Conservation (phyloP, 164 flowering plant species). For the Cinnamomum chago region DNA sequence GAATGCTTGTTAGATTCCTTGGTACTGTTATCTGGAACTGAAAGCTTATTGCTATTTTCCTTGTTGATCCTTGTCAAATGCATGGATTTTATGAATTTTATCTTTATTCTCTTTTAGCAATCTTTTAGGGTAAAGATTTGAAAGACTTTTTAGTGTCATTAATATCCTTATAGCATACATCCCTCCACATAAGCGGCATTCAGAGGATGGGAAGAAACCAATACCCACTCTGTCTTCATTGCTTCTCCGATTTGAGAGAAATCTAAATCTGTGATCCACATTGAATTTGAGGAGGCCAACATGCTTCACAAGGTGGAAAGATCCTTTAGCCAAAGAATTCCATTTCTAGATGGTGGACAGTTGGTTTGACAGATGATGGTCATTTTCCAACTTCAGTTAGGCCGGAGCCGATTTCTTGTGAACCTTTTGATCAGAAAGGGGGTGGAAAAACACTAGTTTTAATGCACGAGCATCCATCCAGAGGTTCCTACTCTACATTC, state of each 20-base stretch:
- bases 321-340: conserved; percentile 25
- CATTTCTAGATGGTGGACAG: conserved; percentile 28
- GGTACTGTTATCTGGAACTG: too few relatives aligned
- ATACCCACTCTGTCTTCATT: conserved; percentile 24
- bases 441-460: conserved; percentile 33
- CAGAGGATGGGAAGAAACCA: conserved; percentile 11
- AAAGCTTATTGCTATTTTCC: not conserved
- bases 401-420: conserved; percentile 32
- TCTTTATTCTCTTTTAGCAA: not conserved
- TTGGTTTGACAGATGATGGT: conserved; percentile 29
- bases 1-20: too few relatives aligned
- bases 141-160: not conserved
- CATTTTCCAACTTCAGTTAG: conserved; percentile 23
- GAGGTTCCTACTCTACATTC: conserved; percentile 22
- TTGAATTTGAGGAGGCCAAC: not conserved
- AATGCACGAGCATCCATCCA: conserved; percentile 4
- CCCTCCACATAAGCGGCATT: conserved; percentile 50
- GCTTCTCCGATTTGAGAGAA: conserved; percentile 18
- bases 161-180: conserved; percentile 39
- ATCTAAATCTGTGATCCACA: conserved; percentile 10
- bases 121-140: not conserved
- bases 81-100: not conserved
- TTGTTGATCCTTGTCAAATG: not conserved
- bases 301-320: conserved; percentile 14
- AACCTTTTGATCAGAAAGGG: conserved; percentile 19